Evolutionary conservation across 1,139 yeast genomes (phyloP), one percentile per base, ranked within the genome.

Genomic region (Debaryomyces sp.): DNA sequence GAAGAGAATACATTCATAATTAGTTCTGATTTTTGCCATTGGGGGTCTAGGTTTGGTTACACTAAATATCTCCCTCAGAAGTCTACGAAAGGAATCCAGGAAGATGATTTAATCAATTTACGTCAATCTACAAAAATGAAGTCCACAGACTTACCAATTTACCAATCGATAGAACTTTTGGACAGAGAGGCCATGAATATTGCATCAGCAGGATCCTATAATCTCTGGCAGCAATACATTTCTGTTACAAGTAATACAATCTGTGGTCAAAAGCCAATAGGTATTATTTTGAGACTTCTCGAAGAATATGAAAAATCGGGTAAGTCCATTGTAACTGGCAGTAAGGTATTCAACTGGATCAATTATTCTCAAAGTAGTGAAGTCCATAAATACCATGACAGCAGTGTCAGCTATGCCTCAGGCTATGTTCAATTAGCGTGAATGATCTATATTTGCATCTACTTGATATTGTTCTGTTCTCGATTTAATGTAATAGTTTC

Each of bases 1-100:
- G 76, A 77, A 22, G 68, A 69, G 32, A 87, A 84, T 60, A 84
- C 90, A 1, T 88, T 94, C 66, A 82, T 89, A 23, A 77, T 94
- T 5, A 88, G 96, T 60, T 83, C 96, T 1, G 99, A 94, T 68
- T 95, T 94, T 61, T 92, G 98, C 63, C 99, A 94, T 62, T 94
- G 99, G 99, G 97, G 97, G 1, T 60, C 78, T 4, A 70, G 96
- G 41, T 90, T 91, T 61, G 85, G 84, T 10, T 91, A 86, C 62
- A 84, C 86, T 2, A 75, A 78, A 33, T 88, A 87, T 60, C 73
- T 83, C 49, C 71, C 52, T 43, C 63, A 45, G 60, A 23, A 24
- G 22, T 48, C 52, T 8, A 63, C 47, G 45, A 54, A 56, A 41
- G 46, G 45, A 6, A 47, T 50, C n/a, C 44, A 46, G 33, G 56